Percentiles rank a stretch among this genome's conserved stretches.
phyloP scores from a whole-genome alignment of 78 protist species.

The Dictyostelium capitatum region DNA sequence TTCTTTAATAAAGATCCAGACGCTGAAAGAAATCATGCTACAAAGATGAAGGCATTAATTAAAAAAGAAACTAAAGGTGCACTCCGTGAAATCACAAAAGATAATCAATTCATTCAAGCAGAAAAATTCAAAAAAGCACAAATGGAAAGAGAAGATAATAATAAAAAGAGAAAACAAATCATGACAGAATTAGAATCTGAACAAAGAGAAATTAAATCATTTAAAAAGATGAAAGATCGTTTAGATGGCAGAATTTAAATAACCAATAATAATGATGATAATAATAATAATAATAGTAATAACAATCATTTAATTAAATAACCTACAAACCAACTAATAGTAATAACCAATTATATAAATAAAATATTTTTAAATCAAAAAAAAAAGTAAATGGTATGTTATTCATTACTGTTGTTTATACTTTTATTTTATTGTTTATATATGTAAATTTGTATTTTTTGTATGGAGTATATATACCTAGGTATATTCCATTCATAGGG shows the following conservation, averaged over 20 bases:
- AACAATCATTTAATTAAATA: no score
- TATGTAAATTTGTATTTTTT: no score
- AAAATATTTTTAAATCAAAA: no score
- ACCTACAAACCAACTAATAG: no score
- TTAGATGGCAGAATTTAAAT: constrained; percentile 74
- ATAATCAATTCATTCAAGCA: constrained; percentile 73
- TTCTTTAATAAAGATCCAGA: constrained; percentile 66
- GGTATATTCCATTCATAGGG: no score
- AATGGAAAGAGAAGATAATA: constrained; percentile 36
- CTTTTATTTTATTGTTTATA: no score
- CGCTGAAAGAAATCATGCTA: constrained; percentile 10
- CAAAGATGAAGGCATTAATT: constrained; percentile 34
- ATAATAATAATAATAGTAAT: no score
- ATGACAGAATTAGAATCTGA: constrained; percentile 56
- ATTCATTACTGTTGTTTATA: no score
- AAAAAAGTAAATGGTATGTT: no score
- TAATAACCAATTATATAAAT: no score
- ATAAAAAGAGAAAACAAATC: constrained; percentile 28
- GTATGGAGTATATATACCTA: no score
- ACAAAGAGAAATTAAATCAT: constrained; percentile 49
- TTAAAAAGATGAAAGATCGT: constrained; percentile 65
- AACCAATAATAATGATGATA: not conserved
- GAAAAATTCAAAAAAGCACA: constrained; percentile 69
- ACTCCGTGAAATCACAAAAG: constrained; percentile 72
- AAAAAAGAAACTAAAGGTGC: constrained; percentile 82